Base-by-base conservation (phyloP, 106 monocot species). In the Platanthera guangdongensis region DNA sequence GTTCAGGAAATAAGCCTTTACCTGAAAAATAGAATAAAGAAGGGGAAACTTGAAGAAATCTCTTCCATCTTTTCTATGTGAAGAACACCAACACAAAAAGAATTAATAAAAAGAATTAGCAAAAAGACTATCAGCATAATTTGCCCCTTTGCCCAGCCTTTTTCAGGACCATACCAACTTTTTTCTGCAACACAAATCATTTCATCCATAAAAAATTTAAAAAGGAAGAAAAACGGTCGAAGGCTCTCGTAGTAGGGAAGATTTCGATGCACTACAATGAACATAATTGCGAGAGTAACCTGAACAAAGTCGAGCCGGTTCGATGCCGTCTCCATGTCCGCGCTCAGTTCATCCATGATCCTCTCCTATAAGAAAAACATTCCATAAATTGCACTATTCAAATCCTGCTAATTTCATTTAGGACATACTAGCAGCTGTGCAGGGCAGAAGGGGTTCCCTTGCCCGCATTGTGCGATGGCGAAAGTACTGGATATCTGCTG, bases 131-230 rank as follows among this genome's bases (percentile, higher is more conserved):
- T 86, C 87, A 91, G 74, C 87, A 91, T 83, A 25, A 87, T 52
- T 54, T 91, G 90, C 22, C 90, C 90, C 85, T 88, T 91, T 51
- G 54, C 85, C 19, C 80, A 2, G 90, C 90, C 77, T 90, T 90
- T 82, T 90, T 90, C 90, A 90, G 83, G 9, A 90, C 87, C 83
- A 80, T 77, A 4, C 78, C 90, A 67, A 90, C 90, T 72, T 82
- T 90, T 86, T 88, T 91, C 87, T 87, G 85, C 82, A 83, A 53
- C 54, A 78, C 10, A 9, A 55, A 71, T 46, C 46, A 68, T 14
- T 5, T 45, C n/a, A 0, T 47, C 6, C 4, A 18, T 48, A 47
- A 48, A 71, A 22, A 6, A 15, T 13, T 47, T n/a, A 48, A 48
- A 6, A 46, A 32, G 15, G 9, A 8, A 10, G 14, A n/a, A 39